Evolutionary conservation across 192 early-diverging fungal genomes (phyloP).

Genomic region (Nowakowskiella sp.): DNA sequence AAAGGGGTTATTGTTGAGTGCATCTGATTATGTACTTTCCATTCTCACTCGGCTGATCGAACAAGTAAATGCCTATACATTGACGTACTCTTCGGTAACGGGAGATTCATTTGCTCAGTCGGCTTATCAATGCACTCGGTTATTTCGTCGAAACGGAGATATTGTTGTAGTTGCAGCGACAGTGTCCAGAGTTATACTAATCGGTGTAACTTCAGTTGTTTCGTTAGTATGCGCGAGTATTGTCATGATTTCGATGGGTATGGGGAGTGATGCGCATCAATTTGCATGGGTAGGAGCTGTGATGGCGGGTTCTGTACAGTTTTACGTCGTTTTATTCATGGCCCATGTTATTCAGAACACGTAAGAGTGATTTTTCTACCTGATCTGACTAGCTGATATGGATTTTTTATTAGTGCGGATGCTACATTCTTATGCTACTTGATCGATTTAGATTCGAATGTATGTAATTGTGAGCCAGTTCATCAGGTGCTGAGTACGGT

Average conservation of each 20-base stretch:
- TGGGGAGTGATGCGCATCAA: slow-evolving; percentile 33
- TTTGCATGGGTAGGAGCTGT: slow-evolving; percentile 61
- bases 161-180: slow-evolving; percentile 52
- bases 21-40: too few species aligned
- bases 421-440: slow-evolving; percentile 74
- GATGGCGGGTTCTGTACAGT: slow-evolving; percentile 48
- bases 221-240: slow-evolving; percentile 40
- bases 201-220: slow-evolving; percentile 49
- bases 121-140: slow-evolving; percentile 49
- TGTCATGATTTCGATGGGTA: neutral
- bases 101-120: slow-evolving; percentile 55
- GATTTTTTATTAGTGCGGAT: slow-evolving; percentile 52
- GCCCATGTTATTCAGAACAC: slow-evolving; percentile 65
- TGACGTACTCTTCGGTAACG: slow-evolving; percentile 63
- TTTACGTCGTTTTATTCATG: slow-evolving; percentile 59
- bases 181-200: slow-evolving; percentile 45
- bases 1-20: too few species aligned
- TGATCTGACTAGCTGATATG: neutral
- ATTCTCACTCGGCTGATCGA: too few species aligned
- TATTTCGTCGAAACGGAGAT: slow-evolving; percentile 69
- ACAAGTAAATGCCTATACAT: slow-evolving; percentile 55
- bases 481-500: slow-evolving; percentile 24
- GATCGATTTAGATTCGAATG: slow-evolving; percentile 65
- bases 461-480: slow-evolving; percentile 36
- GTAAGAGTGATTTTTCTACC: slow-evolving; percentile 36